Conservation (phyloP, 345 rosid genomes). For the Rhodamnia rubescens region DNA sequence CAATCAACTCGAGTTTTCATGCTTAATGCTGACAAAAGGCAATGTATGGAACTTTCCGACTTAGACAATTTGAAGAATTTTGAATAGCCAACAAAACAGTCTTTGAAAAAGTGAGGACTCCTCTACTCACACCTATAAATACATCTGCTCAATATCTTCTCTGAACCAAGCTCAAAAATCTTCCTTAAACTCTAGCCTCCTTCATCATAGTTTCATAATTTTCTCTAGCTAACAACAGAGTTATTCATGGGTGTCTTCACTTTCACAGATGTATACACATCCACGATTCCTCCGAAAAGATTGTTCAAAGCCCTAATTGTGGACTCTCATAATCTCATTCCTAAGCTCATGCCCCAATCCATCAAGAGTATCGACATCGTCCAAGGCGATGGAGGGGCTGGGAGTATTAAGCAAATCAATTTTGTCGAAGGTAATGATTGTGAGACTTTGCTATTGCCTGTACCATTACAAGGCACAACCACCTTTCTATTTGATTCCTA, state of each 20-base stretch:
- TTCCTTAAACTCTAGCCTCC: background rate
- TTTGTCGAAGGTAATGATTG: slow-evolving; percentile 9
- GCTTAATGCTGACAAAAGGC: background rate
- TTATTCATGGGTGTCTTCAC: slow-evolving; percentile 12
- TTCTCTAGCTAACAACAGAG: background rate
- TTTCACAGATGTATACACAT: slow-evolving; percentile 5
- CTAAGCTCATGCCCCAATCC: slow-evolving; percentile 18
- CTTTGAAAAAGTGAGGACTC: background rate
- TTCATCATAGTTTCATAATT: background rate
- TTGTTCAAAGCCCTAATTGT: slow-evolving; percentile 20
- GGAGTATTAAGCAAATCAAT: slow-evolving; percentile 12
- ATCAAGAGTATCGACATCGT: slow-evolving; percentile 10
- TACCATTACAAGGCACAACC: background rate
- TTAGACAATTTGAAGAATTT: background rate
- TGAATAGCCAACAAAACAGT: background rate
- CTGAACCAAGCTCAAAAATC: background rate
- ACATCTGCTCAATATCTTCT: background rate
- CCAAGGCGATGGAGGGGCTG: slow-evolving; percentile 30
- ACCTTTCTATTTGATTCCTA: background rate
- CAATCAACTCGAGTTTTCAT: background rate
- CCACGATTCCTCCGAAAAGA: slow-evolving; percentile 12
- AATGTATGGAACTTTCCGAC: background rate
- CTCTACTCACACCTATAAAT: background rate
- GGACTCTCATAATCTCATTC: slow-evolving; percentile 13
- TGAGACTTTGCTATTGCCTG: background rate